Evolutionary conservation across 805 yeast genomes (phyloP).

Genomic region (Ascoidea asiatica): DNA sequence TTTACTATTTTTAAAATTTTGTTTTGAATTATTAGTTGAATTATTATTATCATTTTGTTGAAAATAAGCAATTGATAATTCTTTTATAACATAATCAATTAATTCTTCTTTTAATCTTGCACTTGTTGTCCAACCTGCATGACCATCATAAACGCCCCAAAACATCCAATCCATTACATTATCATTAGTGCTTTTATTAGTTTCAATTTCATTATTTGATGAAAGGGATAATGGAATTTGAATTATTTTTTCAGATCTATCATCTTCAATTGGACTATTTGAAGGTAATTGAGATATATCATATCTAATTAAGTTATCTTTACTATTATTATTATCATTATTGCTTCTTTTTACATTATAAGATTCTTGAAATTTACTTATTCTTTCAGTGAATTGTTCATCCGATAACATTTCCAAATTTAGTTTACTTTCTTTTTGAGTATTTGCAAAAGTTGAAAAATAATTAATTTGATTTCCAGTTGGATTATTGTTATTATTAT

Average conservation of each 20-base stretch:
- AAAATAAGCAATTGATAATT: slow-evolving; percentile 48
- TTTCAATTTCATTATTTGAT: slow-evolving; percentile 28
- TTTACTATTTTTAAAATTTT: slow-evolving; percentile 23
- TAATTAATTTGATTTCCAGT: slow-evolving; percentile 3
- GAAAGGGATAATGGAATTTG: slow-evolving; percentile 63
- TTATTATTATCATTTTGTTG: slow-evolving; percentile 6
- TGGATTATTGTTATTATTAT: neutral
- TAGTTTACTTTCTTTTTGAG: slow-evolving; percentile 25
- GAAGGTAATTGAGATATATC: slow-evolving; percentile 85
- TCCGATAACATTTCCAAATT: slow-evolving; percentile 46
- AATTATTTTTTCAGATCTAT: slow-evolving; percentile 69
- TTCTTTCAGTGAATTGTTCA: slow-evolving; percentile 54
- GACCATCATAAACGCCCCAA: slow-evolving; percentile 95
- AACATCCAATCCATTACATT: slow-evolving; percentile 62
- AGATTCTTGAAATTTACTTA: slow-evolving; percentile 69
- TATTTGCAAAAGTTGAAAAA: slow-evolving; percentile 11
- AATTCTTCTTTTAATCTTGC: slow-evolving; percentile 72
- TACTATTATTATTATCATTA: slow-evolving; percentile 70
- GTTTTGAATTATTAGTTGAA: slow-evolving; percentile 30
- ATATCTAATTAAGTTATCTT: slow-evolving; percentile 77
- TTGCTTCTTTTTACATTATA: slow-evolving; percentile 69
- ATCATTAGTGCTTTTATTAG: slow-evolving; percentile 22
- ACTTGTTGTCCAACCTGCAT: slow-evolving; percentile 91
- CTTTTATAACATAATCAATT: slow-evolving; percentile 63
- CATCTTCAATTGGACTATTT: slow-evolving; percentile 92